Evolutionary conservation across 2,329 filamentous ascomycete genomes (phyloP).

Genomic region (Colletotrichum cordylinicola): DNA sequence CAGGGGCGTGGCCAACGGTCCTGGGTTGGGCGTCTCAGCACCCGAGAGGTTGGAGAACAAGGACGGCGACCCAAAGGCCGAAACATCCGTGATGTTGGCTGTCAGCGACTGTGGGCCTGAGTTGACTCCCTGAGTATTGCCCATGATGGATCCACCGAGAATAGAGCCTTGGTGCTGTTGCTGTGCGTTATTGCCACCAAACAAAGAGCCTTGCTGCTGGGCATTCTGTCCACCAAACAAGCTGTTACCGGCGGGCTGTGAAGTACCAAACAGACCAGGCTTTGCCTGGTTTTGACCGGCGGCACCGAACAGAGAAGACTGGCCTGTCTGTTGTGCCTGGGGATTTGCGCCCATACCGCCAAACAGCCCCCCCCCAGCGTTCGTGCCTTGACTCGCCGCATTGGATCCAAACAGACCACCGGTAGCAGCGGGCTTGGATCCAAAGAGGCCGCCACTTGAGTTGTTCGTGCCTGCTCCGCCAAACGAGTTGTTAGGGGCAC

Average conservation of each 20-base stretch:
- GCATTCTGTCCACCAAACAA: constrained; percentile 59
- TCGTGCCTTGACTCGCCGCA: constrained; percentile 33
- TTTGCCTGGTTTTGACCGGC: constrained; percentile 60
- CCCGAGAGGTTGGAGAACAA: constrained; percentile 78
- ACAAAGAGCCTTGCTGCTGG: constrained; percentile 52
- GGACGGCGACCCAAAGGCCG: constrained; percentile 87
- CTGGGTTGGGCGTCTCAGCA: constrained; percentile 73
- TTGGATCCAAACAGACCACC: constrained; percentile 52
- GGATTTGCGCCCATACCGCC: constrained; percentile 42
- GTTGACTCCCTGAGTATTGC: constrained; percentile 53
- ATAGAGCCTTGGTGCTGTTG: constrained; percentile 46
- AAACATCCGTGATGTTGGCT: constrained; percentile 81
- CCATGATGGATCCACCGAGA: constrained; percentile 64
- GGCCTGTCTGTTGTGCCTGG: constrained; percentile 41
- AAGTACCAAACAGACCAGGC: constrained; percentile 58
- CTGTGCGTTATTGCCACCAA: constrained; percentile 51
- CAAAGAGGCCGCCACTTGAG: constrained; percentile 42
- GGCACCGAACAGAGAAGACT: constrained; percentile 53
- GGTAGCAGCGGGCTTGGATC: constrained; percentile 43
- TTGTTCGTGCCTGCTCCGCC: constrained; percentile 50
- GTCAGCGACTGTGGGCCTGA: constrained; percentile 65
- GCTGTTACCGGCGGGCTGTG: constrained; percentile 48
- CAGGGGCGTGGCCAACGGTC: constrained; percentile 90
- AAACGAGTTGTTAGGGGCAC: constrained; percentile 40
- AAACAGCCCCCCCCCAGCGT: constrained; percentile 53